These are phyloP conservation scores for Pythium coloratum DNA, from an alignment of 352 stramenopile genomes.

Conservation along the genomic window DNA sequence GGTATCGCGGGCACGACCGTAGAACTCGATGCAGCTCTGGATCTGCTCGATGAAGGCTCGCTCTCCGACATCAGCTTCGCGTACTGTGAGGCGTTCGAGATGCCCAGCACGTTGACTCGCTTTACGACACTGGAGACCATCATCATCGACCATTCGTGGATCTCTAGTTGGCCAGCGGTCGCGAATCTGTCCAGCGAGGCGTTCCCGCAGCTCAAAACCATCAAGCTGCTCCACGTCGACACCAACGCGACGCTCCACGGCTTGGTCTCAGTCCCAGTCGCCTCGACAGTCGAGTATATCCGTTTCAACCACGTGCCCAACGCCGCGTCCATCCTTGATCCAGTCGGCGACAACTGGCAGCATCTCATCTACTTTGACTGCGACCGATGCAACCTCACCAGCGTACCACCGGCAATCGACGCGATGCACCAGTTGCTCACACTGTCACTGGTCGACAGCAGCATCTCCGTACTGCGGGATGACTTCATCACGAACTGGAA, in stretches of 20 bases:
- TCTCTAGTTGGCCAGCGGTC: background rate
- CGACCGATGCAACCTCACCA: constrained; percentile 5
- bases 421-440: constrained; percentile 11
- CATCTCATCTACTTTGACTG: constrained; percentile 19
- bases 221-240: constrained; percentile 11
- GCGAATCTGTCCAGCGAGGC: background rate
- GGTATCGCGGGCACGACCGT: background rate
- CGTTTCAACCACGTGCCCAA: constrained; percentile 12
- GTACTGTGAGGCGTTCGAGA: background rate
- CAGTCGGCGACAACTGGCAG: constrained; percentile 15
- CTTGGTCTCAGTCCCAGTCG: background rate
- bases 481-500: constrained; percentile 5
- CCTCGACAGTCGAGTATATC: constrained; percentile 15
- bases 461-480: constrained; percentile 5
- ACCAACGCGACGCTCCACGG: constrained; percentile 10
- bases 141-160: constrained; percentile 7
- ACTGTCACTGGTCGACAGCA: constrained; percentile 5
- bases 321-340: background rate
- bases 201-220: constrained; percentile 5
- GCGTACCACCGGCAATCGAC: constrained; percentile 12
- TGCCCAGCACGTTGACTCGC: background rate
- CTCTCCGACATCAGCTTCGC: constrained; percentile 7
- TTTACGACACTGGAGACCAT: constrained; percentile 4
- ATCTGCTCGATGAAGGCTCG: constrained; percentile 14
- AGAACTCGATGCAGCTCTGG: background rate